Conservation (phyloP, 2,329 filamentous ascomycete species). For the Seiridium unicorne region DNA sequence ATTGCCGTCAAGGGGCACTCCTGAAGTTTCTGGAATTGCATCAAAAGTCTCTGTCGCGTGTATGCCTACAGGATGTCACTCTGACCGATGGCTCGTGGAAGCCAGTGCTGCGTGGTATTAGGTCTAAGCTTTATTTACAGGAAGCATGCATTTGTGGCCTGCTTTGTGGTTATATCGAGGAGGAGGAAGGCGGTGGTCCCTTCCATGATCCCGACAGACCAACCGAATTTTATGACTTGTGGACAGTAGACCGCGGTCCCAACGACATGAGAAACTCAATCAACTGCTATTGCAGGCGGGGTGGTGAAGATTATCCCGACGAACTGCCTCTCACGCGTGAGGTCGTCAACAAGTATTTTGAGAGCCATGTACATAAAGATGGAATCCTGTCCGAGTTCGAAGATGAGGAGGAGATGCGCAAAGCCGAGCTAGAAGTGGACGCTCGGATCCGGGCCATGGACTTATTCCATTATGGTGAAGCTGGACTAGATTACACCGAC, state of each 20-base stretch:
- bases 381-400: background rate
- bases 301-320: background rate
- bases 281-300: background rate
- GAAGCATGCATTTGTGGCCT: background rate
- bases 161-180: background rate
- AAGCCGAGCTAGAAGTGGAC: background rate
- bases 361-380: background rate
- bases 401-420: background rate
- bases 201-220: background rate
- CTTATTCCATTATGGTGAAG: background rate
- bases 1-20: background rate
- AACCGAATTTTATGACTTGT: background rate
- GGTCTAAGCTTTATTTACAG: background rate
- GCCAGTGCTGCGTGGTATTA: background rate
- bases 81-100: background rate
- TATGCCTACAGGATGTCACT: background rate
- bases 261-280: constrained; percentile 5
- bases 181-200: background rate
- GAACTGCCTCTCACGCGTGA: background rate
- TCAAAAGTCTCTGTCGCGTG: background rate
- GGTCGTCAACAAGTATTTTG: constrained; percentile 1
- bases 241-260: fast-evolving
- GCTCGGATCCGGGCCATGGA: background rate
- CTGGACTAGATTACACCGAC: background rate
- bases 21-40: background rate